Percentiles rank a stretch among this genome's conserved stretches.
phyloP scores from a whole-genome alignment of 1,284 basidiomycete genomes.

The Naganishia cerealis region DNA sequence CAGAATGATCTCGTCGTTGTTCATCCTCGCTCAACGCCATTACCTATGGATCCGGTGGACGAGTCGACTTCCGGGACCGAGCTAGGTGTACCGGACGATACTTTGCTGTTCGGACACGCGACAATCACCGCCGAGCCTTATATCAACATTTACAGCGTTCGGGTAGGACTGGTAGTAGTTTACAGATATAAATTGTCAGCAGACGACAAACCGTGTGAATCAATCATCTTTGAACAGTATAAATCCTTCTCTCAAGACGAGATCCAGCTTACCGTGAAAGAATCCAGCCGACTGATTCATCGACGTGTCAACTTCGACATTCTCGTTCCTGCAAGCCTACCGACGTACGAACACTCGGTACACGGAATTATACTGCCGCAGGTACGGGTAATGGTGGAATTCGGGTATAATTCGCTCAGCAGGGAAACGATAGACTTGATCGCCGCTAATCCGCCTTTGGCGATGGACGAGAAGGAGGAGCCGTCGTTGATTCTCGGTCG shows the following conservation, averaged over 20 bases:
- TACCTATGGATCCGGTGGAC: neutral
- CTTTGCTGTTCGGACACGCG: constrained; percentile 24
- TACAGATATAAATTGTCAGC: constrained; percentile 21
- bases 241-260: constrained; percentile 17
- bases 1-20: constrained; percentile 30
- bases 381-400: constrained; percentile 13
- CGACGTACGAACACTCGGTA: constrained; percentile 29
- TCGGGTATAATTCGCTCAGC: constrained; percentile 19
- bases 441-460: neutral
- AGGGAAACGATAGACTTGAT: constrained; percentile 7
- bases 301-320: constrained; percentile 27
- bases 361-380: constrained; percentile 17
- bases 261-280: neutral
- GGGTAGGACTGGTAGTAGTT: constrained; percentile 15
- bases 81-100: constrained; percentile 5
- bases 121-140: constrained; percentile 25
- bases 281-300: constrained; percentile 15
- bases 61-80: neutral
- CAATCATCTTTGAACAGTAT: constrained; percentile 27
- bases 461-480: constrained; percentile 9
- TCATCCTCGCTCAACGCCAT: constrained; percentile 10
- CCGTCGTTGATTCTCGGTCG: constrained; percentile 20
- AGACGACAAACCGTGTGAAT: constrained; percentile 9
- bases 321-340: constrained; percentile 25
- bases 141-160: constrained; percentile 10